Percentiles rank a stretch among this genome's conserved stretches.
Evolutionary conservation across 768 basidiomycete species (phyloP).

Genomic region (Tremella yokohamensis): DNA sequence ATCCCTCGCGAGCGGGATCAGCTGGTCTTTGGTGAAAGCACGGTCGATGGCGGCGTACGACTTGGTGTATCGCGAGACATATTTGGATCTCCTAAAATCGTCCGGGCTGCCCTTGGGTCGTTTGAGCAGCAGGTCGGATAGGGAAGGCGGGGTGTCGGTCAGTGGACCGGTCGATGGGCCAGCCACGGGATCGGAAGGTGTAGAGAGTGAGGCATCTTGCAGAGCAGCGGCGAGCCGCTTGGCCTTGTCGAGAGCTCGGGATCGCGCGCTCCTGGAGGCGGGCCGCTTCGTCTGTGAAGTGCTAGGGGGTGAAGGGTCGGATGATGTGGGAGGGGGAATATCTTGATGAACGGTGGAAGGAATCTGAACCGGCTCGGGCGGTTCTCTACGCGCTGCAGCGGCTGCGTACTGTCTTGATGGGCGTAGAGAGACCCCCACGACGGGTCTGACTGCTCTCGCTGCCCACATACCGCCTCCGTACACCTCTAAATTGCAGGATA

Average conservation of each 20-base stretch:
- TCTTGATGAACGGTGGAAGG: background rate
- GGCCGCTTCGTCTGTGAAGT: background rate
- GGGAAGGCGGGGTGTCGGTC: background rate
- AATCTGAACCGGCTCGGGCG: background rate
- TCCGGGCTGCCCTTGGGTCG: background rate
- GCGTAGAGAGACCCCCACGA: too few relatives aligned
- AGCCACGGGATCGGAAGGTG: background rate
- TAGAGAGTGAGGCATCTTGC: constrained; percentile 7
- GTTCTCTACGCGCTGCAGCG: too few relatives aligned
- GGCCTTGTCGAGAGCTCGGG: constrained; percentile 2
- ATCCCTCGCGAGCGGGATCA: constrained; percentile 11
- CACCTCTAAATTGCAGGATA: too few relatives aligned
- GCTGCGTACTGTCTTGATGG: too few relatives aligned
- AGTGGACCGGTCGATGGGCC: background rate
- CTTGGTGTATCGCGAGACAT: constrained; percentile 6
- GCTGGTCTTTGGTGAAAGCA: constrained; percentile 17
- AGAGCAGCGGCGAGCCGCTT: constrained; percentile 1
- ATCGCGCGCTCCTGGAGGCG: background rate
- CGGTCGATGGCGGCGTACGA: constrained; percentile 7
- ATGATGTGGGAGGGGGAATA: background rate
- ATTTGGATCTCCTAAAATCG: background rate
- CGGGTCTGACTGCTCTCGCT: too few relatives aligned
- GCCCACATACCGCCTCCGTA: too few relatives aligned
- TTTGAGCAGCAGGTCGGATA: constrained; percentile 14
- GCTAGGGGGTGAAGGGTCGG: background rate